Percentiles rank a stretch among this genome's conserved stretches.
These are phyloP conservation scores for Pochonia chlamydosporia DNA, from an alignment of 2,329 filamentous ascomycete genomes.

Conservation along the genomic window DNA sequence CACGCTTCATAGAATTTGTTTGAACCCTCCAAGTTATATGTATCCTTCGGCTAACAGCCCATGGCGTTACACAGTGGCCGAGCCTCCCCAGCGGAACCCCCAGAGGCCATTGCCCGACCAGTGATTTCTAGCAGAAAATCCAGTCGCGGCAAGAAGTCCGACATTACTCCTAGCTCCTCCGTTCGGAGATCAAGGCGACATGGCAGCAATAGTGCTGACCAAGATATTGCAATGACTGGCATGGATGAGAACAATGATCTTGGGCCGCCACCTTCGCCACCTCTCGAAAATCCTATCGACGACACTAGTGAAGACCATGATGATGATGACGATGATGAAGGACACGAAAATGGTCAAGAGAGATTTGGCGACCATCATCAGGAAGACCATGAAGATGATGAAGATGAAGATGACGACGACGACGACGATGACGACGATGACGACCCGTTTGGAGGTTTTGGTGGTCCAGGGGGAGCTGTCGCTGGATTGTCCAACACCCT, in stretches of 20 bases:
- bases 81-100: constrained; percentile 55
- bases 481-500: constrained; percentile 73
- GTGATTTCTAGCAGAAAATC: constrained; percentile 67
- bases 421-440: constrained; percentile 62
- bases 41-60: constrained; percentile 9
- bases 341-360: constrained; percentile 27
- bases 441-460: constrained; percentile 60
- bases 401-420: constrained; percentile 52
- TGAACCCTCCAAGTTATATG: too few relatives aligned
- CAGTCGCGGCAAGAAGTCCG: constrained; percentile 62
- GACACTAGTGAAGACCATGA: constrained; percentile 30
- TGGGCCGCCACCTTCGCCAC: constrained; percentile 36
- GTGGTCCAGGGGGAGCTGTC: constrained; percentile 56
- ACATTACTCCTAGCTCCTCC: constrained; percentile 37
- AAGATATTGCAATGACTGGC: constrained; percentile 68
- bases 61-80: constrained; percentile 14
- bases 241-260: constrained; percentile 49
- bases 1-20: not conserved
- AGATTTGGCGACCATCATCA: constrained; percentile 18
- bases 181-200: constrained; percentile 49
- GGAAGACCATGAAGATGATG: constrained; percentile 32
- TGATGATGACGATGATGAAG: constrained; percentile 22
- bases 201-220: constrained; percentile 43
- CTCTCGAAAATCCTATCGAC: constrained; percentile 27
- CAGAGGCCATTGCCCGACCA: constrained; percentile 50